Conservation (phyloP, 495 filamentous ascomycete species). For the Aspergillus diversus region DNA sequence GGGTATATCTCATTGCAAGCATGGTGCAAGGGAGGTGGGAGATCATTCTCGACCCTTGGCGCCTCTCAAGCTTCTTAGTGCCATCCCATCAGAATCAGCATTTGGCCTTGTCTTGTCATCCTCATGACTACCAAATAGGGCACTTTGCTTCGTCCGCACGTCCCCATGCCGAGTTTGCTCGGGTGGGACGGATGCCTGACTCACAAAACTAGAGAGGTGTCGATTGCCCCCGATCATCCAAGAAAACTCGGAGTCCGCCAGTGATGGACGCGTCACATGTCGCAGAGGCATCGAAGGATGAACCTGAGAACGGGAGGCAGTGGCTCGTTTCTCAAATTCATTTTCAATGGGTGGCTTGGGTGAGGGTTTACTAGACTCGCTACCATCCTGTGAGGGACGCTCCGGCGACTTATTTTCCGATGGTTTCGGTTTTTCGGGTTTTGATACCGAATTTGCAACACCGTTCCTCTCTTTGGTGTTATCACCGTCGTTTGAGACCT, state of each 20-base stretch:
- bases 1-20: slow-evolving; percentile 3
- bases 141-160: slow-evolving; percentile 34
- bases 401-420: slow-evolving; percentile 10
- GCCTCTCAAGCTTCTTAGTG: slow-evolving; percentile 61
- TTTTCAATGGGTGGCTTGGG: slow-evolving; percentile 18
- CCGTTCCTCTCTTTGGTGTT: slow-evolving; percentile 3
- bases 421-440: slow-evolving; percentile 4
- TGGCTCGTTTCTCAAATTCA: slow-evolving; percentile 2
- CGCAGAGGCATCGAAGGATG: slow-evolving; percentile 21
- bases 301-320: slow-evolving; percentile 12
- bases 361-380: slow-evolving; percentile 8
- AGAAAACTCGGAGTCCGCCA: slow-evolving; percentile 86
- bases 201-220: slow-evolving; percentile 53
- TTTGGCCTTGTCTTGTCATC: slow-evolving; percentile 33
- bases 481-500: slow-evolving; percentile 10
- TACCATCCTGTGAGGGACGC: slow-evolving; percentile 11
- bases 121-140: slow-evolving; percentile 46
- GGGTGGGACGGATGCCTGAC: slow-evolving; percentile 50
- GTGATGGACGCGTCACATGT: slow-evolving; percentile 27
- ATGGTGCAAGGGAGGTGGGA: not conserved
- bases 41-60: slow-evolving; percentile 51
- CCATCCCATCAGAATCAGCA: slow-evolving; percentile 47
- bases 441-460: not conserved
- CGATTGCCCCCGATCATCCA: slow-evolving; percentile 85
- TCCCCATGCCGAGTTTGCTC: slow-evolving; percentile 48